phyloP scores from a whole-genome alignment of 345 rosid species.

The Trapa incisa region DNA sequence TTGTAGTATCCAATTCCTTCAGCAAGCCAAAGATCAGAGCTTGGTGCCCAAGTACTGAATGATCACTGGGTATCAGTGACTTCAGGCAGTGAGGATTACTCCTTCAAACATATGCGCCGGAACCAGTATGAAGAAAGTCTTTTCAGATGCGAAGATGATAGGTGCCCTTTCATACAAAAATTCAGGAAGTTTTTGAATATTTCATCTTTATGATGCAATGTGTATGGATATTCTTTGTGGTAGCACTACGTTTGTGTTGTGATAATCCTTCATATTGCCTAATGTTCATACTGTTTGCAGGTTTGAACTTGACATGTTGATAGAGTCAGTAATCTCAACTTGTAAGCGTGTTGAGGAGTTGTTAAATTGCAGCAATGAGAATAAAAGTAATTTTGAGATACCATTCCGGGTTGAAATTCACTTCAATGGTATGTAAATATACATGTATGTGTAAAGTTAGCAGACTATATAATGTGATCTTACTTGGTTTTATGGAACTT shows the following conservation, averaged over 20 bases:
- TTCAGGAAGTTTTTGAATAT: background rate
- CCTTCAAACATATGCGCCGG: slow-evolving; percentile 94
- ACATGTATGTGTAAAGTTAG: slow-evolving; percentile 1
- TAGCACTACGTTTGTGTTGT: background rate
- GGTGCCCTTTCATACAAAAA: slow-evolving; percentile 24
- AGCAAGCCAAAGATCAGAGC: slow-evolving; percentile 73
- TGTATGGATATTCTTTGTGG: background rate
- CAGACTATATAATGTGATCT: background rate
- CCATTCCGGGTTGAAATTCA: slow-evolving; percentile 55
- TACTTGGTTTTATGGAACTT: background rate
- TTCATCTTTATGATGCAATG: slow-evolving; percentile 1
- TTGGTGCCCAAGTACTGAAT: slow-evolving; percentile 78
- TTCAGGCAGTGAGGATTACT: slow-evolving; percentile 93
- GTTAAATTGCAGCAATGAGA: slow-evolving; percentile 55
- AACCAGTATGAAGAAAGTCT: slow-evolving; percentile 94
- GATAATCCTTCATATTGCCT: background rate
- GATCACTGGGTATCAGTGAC: slow-evolving; percentile 97
- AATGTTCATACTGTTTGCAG: slow-evolving; percentile 22
- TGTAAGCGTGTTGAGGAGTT: slow-evolving; percentile 72
- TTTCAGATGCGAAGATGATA: slow-evolving; percentile 96
- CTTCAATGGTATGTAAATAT: slow-evolving; percentile 52
- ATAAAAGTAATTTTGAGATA: slow-evolving; percentile 29
- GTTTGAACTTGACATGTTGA: slow-evolving; percentile 96
- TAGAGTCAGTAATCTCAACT: slow-evolving; percentile 86
- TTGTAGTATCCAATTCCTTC: slow-evolving; percentile 76